Base-by-base conservation (phyloP, 1,284 basidiomycete genomes). In the Cutaneotrichosporon cyanovorans region DNA sequence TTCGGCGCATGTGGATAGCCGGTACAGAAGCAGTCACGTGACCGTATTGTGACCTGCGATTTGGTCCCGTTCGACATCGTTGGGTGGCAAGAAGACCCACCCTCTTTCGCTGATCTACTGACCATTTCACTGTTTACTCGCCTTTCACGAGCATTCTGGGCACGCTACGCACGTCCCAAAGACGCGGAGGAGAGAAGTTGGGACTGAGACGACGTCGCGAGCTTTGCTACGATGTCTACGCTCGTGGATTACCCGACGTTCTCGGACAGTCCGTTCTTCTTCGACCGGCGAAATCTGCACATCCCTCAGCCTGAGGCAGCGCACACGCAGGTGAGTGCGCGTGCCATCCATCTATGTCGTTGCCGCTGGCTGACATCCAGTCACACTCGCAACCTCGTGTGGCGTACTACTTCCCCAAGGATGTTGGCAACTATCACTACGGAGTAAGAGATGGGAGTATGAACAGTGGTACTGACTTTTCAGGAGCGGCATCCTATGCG, bases 401-500 rank as follows among this genome's bases (percentile, higher is more conserved):
- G 10, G 89, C 90, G 12, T 98, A 97, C 72, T 98, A 95, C 73
- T 91, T 86, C 61, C 88, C 93, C 0, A 85, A 87, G 68, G 87
- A 86, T 45, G 88, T 97, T 3, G 95, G 95, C 2, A 84, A 89
- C 59, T 89, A 91, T 69, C 91, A 96, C 67, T 95, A 92, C 73
- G 92, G 91, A 51, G 91, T 91, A 73, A 50, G 81, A 21, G 9
- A 3, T 19, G 16, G 10, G 19, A 10, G 14, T 3, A 15, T 6
- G 34, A 15, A 18, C 25, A 34, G 34, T n/a, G 5, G 7, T 5
- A 39, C 47, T 58, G 40, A 56, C 46, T 28, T 23, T n/a, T 8
- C 65, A 92, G 86, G 90, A 96, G 78, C 79, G 85, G 37, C 93
- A 98, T 75, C 95, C 93, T 3, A 98, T 98, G 93, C 95, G 97